Percentiles rank a stretch among this genome's conserved stretches.
These are phyloP conservation scores for Dictyostelium citrinum DNA, from an alignment of 78 protist genomes.

Conservation along the genomic window DNA sequence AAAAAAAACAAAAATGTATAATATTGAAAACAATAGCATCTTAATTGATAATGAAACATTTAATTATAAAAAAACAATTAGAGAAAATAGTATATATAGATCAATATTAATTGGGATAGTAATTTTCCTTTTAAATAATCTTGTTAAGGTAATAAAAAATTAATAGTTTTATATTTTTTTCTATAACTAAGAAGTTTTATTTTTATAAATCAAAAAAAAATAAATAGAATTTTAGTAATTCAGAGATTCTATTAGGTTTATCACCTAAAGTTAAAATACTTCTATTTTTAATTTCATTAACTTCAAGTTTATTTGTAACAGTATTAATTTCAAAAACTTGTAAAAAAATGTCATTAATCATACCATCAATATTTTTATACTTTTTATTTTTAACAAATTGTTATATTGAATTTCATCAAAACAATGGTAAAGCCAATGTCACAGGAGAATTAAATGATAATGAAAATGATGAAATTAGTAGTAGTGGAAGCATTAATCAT, in stretches of 20 bases:
- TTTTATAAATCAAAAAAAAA: background rate
- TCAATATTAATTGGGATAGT: background rate
- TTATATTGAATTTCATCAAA: background rate
- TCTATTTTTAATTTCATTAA: background rate
- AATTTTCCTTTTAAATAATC: background rate
- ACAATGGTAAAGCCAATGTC: background rate
- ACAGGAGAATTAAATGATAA: background rate
- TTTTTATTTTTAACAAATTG: background rate
- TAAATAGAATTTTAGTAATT: background rate
- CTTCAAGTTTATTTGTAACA: background rate
- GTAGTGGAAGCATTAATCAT: background rate
- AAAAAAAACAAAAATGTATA: background rate
- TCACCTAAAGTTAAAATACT: background rate
- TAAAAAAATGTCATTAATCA: background rate
- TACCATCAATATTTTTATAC: background rate
- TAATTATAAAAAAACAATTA: background rate
- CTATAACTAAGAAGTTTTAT: background rate
- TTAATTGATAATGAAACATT: background rate
- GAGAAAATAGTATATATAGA: background rate
- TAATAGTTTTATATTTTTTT: background rate
- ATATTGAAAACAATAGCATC: background rate
- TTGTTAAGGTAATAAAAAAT: background rate
- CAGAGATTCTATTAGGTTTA: background rate
- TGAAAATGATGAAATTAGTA: background rate
- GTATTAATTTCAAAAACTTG: background rate